Base-by-base conservation (phyloP, 768 basidiomycete genomes). In the Dentipellis sp. region DNA sequence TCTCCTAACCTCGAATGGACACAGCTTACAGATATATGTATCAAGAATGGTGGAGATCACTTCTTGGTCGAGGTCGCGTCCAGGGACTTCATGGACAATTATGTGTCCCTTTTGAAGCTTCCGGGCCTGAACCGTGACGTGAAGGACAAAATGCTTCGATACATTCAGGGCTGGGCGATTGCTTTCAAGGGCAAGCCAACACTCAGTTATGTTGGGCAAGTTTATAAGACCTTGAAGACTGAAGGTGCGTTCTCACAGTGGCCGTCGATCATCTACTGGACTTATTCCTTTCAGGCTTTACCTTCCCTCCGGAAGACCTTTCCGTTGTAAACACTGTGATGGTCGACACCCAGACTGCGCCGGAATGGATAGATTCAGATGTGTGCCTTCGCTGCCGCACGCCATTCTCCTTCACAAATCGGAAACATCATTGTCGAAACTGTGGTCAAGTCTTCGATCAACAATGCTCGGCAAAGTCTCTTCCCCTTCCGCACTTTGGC, bases 401-500 rank as follows among this genome's bases (percentile, higher is more conserved):
- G 0, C 68, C 91, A 0, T 99, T 99, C 70, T 82, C 85, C 0
- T 94, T 97, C 67, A 97, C 94, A 34, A 98, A 98, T 67, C 81
- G 97, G 52, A 97, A 97, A 67, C 97, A 99, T 64, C 97, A 99
- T 65, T 99, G 97, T 67, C 83, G 97, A 12, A 97, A 97, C 68
- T 99, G 97, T 71, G 97, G 97, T 8, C 86, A 88, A 67, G 93
- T 98, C 12, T 98, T 97, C 66, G 95, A 97, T 71, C 92, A 94
- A 54, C 78, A 82, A 42, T 99, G 97, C 68, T 94, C 92, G 0
- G 85, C 88, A 36, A 89, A 92, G 69, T 73, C 78, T 2, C 81
- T 91, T 69, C 75, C 91, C 0, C 76, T 98, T 21, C 95, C 97
- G 4, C 90, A 94, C 67, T 95, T 91, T 64, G 97, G 97, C 10